Evolutionary conservation across 805 yeast genomes (phyloP).

Genomic region (Kazachstania bromeliacearum): DNA sequence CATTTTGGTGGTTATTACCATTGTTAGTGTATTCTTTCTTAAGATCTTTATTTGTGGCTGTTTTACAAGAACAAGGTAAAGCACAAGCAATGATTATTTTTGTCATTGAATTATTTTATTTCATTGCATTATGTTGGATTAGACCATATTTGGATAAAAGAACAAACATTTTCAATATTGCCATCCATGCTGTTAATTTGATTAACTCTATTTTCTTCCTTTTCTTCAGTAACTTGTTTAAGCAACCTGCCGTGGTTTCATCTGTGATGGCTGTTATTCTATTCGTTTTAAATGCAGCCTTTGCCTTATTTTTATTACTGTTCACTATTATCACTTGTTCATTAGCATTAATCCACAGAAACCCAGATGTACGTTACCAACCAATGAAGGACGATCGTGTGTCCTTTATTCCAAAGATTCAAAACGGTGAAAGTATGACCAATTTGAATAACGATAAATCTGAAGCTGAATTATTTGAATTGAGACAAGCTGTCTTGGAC

Average conservation of each 20-base stretch:
- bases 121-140: slow-evolving; percentile 52
- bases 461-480: slow-evolving; percentile 28
- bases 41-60: slow-evolving; percentile 78
- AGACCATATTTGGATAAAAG: slow-evolving; percentile 93
- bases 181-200: slow-evolving; percentile 69
- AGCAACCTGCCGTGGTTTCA: slow-evolving; percentile 78
- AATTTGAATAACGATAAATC: slow-evolving; percentile 19
- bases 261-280: slow-evolving; percentile 87
- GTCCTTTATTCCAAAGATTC: slow-evolving; percentile 76
- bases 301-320: slow-evolving; percentile 70
- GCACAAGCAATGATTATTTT: slow-evolving; percentile 73
- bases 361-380: slow-evolving; percentile 91
- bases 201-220: slow-evolving; percentile 79
- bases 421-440: slow-evolving; percentile 22
- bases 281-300: slow-evolving; percentile 81
- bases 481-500: slow-evolving; percentile 30
- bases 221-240: slow-evolving; percentile 79
- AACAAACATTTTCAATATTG: slow-evolving; percentile 87
- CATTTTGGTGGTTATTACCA: slow-evolving; percentile 72
- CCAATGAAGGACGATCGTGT: slow-evolving; percentile 96
- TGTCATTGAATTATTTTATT: slow-evolving; percentile 63
- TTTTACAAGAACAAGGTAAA: slow-evolving; percentile 72
- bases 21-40: slow-evolving; percentile 55
- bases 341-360: slow-evolving; percentile 73
- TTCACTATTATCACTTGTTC: slow-evolving; percentile 84